phyloP scores from a whole-genome alignment of 257 asterid species.

The Solanum medicagineum region DNA sequence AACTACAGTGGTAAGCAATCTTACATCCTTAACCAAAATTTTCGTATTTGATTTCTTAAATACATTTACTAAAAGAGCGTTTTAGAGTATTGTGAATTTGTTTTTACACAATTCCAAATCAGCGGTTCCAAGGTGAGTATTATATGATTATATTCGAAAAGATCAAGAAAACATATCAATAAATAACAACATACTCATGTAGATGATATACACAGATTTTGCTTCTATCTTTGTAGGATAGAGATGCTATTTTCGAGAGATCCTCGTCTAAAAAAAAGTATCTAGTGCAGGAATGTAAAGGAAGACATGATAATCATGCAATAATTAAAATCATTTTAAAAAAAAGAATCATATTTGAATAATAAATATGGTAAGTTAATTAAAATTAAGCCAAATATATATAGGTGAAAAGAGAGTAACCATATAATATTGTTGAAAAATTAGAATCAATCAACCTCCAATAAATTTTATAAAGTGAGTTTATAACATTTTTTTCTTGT shows the following conservation, averaged over 20 bases:
- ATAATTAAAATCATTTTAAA: neutral
- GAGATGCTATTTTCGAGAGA: fast-evolving
- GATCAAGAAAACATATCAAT: neutral
- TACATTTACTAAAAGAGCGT: too few relatives aligned
- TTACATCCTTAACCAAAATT: neutral
- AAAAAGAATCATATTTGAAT: neutral
- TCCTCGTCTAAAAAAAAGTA: neutral
- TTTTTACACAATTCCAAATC: too few relatives aligned
- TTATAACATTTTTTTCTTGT: neutral
- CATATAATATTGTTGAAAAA: neutral
- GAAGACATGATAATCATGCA: neutral
- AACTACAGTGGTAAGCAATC: too few relatives aligned
- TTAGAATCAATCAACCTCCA: neutral
- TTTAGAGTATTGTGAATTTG: too few relatives aligned
- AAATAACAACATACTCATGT: too few relatives aligned
- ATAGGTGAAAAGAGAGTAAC: neutral
- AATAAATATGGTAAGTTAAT: neutral
- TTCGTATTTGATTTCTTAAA: neutral
- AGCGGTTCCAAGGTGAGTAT: too few relatives aligned
- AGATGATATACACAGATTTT: too few relatives aligned
- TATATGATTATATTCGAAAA: too few relatives aligned
- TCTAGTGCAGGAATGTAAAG: neutral
- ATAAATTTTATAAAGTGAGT: neutral
- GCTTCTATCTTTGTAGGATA: too few relatives aligned
- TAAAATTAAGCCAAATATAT: neutral